A percentile compares a stretch with the other conserved stretches of the same genome.
Conservation (phyloP, 2,329 filamentous ascomycete genomes). For the Monilinia fructicola region DNA sequence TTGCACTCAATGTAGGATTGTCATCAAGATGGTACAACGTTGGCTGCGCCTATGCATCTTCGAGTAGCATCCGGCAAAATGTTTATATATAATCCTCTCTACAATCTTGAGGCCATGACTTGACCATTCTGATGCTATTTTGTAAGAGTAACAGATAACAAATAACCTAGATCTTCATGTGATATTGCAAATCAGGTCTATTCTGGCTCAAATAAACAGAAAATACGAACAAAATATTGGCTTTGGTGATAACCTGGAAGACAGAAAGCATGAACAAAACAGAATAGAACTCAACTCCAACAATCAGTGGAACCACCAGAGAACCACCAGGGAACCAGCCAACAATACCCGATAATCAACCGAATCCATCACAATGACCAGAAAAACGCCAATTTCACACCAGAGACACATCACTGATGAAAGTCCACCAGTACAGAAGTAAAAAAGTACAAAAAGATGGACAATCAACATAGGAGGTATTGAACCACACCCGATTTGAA, state of each 20-base stretch:
- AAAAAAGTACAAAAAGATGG: background rate
- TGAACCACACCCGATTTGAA: slow-evolving; percentile 40
- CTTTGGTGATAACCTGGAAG: too few relatives aligned
- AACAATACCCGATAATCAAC: background rate
- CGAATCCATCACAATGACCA: background rate
- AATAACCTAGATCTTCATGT: background rate
- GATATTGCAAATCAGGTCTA: background rate
- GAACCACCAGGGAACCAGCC: too few relatives aligned
- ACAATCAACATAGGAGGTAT: slow-evolving; percentile 25
- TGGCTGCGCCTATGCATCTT: background rate
- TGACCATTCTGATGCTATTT: background rate
- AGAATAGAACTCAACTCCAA: background rate
- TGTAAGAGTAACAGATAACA: background rate
- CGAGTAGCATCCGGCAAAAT: background rate
- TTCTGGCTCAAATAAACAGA: too few relatives aligned
- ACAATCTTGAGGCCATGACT: background rate
- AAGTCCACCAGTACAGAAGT: background rate
- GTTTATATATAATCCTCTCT: background rate
- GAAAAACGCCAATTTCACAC: background rate
- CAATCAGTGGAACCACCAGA: background rate
- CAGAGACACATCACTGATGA: background rate
- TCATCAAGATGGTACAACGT: background rate
- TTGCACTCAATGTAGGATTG: background rate
- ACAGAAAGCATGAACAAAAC: too few relatives aligned
- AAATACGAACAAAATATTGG: background rate